These are phyloP conservation scores for Solanum clarkiae DNA, from an alignment of 257 asterid species.

Conservation along the genomic window DNA sequence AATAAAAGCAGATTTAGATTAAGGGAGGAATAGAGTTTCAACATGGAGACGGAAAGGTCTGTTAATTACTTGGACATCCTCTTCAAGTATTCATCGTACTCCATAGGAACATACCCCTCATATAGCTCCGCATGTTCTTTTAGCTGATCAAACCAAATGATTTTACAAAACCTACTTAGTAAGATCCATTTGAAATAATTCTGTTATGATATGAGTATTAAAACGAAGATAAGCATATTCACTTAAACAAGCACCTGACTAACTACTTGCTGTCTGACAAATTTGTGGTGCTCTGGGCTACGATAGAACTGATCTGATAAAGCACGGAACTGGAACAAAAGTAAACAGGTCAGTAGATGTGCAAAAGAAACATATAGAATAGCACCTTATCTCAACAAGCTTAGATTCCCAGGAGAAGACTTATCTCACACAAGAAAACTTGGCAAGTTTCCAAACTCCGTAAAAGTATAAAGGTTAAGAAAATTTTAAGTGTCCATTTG, in stretches of 20 bases:
- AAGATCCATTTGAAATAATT: not conserved
- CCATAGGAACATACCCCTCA: constrained; percentile 97
- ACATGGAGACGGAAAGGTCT: not conserved
- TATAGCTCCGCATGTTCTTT: constrained; percentile 68
- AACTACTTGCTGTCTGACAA: constrained; percentile 82
- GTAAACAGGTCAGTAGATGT: not conserved
- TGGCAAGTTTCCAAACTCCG: not conserved
- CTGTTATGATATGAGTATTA: not conserved
- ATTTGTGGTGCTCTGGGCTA: constrained; percentile 82
- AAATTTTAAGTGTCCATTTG: not conserved
- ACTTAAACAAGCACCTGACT: constrained; percentile 42
- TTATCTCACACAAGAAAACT: not conserved
- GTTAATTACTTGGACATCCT: constrained; percentile 60
- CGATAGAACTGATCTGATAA: constrained; percentile 92
- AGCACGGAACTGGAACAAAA: constrained; percentile 46
- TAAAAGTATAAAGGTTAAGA: not conserved
- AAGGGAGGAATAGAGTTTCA: not conserved
- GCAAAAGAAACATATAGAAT: not conserved
- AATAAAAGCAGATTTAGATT: constrained; percentile 1
- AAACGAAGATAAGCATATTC: not conserved
- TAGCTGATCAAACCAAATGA: constrained; percentile 47
- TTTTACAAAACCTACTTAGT: not conserved
- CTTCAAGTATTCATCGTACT: constrained; percentile 56
- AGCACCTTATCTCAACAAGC: not conserved
- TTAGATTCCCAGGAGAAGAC: not conserved